Evolutionary conservation across 139 green algal genomes (phyloP).

Genomic region (Yamagishiella unicocca): DNA sequence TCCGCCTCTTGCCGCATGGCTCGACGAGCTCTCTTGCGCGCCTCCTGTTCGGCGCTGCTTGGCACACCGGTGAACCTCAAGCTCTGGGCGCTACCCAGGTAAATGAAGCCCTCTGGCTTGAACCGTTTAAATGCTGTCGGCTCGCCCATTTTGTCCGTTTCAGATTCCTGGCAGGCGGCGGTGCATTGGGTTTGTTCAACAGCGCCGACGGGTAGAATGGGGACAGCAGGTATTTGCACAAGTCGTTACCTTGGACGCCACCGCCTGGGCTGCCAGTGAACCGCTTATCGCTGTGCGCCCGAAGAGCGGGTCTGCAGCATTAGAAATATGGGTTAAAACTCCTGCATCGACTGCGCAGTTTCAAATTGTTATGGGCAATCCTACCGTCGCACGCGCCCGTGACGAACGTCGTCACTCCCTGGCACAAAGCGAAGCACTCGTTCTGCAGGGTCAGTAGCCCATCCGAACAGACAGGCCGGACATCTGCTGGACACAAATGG

Average conservation of each 20-base stretch:
- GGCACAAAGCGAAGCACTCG: background rate
- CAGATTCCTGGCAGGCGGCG: too few relatives aligned
- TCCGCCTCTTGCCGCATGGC: background rate
- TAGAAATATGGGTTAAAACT: too few relatives aligned
- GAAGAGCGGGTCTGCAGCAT: background rate
- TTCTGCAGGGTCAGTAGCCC: background rate
- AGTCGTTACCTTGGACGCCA: too few relatives aligned
- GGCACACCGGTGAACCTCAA: background rate
- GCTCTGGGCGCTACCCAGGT: background rate
- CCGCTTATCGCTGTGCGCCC: too few relatives aligned
- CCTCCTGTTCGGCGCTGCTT: background rate
- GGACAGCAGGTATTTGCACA: too few relatives aligned
- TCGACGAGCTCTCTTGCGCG: background rate
- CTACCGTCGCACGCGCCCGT: slow-evolving; percentile 1
- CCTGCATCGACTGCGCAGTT: too few relatives aligned
- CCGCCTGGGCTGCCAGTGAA: too few relatives aligned
- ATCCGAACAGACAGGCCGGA: background rate
- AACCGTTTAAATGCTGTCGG: background rate
- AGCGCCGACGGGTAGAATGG: too few relatives aligned
- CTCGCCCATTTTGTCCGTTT: too few relatives aligned
- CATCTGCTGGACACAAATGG: background rate
- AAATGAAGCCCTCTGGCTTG: background rate
- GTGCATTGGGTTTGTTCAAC: too few relatives aligned
- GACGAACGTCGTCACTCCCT: background rate
- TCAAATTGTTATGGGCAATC: background rate